Base-by-base conservation (phyloP, 371 early-diverging fungal genomes). In the Capillidium heterosporum region DNA sequence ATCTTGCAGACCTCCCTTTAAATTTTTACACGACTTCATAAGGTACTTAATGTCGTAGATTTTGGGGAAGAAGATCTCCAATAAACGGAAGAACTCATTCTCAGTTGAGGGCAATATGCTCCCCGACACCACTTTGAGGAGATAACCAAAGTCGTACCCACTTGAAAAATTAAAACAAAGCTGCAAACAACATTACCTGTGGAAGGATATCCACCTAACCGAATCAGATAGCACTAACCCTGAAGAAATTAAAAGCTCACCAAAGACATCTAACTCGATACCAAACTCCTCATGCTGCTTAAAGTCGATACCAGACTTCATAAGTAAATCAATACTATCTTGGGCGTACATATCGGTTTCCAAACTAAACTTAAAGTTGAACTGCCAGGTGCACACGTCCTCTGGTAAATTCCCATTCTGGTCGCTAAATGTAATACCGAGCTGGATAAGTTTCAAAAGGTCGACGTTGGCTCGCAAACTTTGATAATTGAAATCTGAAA, bases 141-240 rank as follows among this genome's bases (percentile, higher is more conserved):
- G 73, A 65, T 99, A 99, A 15, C 98, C 99, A 80, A 99, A 99
- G 70, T 99, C 99, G 67, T 98, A 99, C 0, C 94, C 93, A 71
- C 92, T 87, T 58, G 13, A 47, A 29, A 15, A 49, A 52, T 55
- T 28, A 56, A 35, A 19, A 44, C 40, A 43, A 35, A 35, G 19
- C 41, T 26, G n/a, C 7, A 27, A 35, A 15, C 40, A 19, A 17
- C 8, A 58, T 31, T 71, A 90, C 83, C 92, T 95, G 69, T 99
- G 99, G 74, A 99, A 99, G 2, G 96, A 92, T 28, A 99, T 82
- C 99, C 99, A 99, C 63, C 86, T 85, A 26, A 98, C 89, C 52
- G 94, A 82, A 57, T 84, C 82, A 60, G 89, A 65, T 55, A 99
- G 75, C 10, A 99, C 94, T 65, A 99, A 74, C 0, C 99, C 99